Percentiles rank a stretch among this genome's conserved stretches.
Evolutionary conservation across 1,284 basidiomycete species (phyloP).

Genomic region (Sporisorium scitamineum): DNA sequence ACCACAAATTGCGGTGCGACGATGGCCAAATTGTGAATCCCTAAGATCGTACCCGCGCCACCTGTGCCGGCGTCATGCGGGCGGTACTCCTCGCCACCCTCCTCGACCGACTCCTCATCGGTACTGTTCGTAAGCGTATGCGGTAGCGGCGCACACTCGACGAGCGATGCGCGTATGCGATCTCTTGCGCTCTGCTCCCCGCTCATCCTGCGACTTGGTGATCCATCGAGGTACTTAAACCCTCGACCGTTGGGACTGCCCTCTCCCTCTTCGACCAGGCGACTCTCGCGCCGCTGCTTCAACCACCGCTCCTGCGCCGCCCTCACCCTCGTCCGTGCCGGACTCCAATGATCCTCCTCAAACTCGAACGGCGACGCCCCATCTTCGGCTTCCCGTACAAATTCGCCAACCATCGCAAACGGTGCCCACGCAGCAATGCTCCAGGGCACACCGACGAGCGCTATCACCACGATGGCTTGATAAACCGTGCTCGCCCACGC

Average conservation of each 20-base stretch:
- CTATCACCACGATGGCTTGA: slow-evolving; percentile 57
- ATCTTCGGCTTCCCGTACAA: slow-evolving; percentile 62
- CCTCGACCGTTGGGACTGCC: not conserved
- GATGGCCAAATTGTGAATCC: slow-evolving; percentile 88
- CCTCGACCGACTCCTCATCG: slow-evolving; percentile 1
- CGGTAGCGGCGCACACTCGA: slow-evolving; percentile 42
- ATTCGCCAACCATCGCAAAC: slow-evolving; percentile 66
- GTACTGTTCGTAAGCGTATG: not conserved
- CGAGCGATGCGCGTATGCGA: slow-evolving; percentile 39
- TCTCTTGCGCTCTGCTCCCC: slow-evolving; percentile 27
- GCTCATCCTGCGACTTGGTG: not conserved
- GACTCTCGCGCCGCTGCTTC: slow-evolving; percentile 17
- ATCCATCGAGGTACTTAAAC: slow-evolving; percentile 30
- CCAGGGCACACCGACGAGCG: slow-evolving; percentile 65
- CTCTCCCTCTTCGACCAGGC: not conserved
- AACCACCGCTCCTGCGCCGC: slow-evolving; percentile 5
- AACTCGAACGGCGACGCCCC: slow-evolving; percentile 47
- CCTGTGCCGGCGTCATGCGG: slow-evolving; percentile 64
- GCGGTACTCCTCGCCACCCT: not conserved
- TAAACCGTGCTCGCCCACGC: slow-evolving; percentile 41
- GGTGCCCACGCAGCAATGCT: slow-evolving; percentile 67
- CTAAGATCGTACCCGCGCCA: slow-evolving; percentile 89
- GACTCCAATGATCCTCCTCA: slow-evolving; percentile 52
- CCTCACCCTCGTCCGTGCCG: slow-evolving; percentile 19
- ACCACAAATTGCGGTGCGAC: slow-evolving; percentile 71